Evolutionary conservation across 2,329 filamentous ascomycete species (phyloP), one percentile per base, ranked within the genome.

Genomic region (Trichoderma citrinoviride): DNA sequence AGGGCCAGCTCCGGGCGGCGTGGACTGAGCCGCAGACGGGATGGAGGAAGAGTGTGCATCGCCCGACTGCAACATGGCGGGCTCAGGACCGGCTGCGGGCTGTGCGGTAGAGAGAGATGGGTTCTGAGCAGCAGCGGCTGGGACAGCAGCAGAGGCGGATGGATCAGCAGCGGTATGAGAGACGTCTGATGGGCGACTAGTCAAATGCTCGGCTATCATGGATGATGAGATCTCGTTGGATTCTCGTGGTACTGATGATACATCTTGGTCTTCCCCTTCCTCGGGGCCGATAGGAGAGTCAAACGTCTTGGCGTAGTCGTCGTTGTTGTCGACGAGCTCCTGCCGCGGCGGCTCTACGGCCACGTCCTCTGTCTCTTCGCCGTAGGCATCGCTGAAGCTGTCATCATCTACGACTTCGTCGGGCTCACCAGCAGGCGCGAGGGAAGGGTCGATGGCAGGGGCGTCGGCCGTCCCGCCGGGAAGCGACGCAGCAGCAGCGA

Each of bases 251-350:
- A 54, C 57, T 65, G 58, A 62, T 75, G 79, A 77, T 81, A 82
- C 77, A 81, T 79, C 73, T 71, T 73, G 73, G 67, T 75, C 74
- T 66, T 73, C 77, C 67, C 70, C 74, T 67, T 76, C 73, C 64
- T 77, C 74, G 53, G 73, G 70, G 52, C 71, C 76, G 71, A 77
- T 76, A 64, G 80, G 79, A 65, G 82, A 83, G 73, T 83, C 79
- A 78, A 82, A 81, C 43, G 77, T 80, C 72, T 79, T 82, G 70
- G 80, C 79, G 75, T 83, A 82, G 69, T 83, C 81, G 77, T 83
- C 81, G 72, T 76, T 78, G 73, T 73, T 74, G 69, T 75, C 72
- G 61, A 70, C 68, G 21, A 73, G 53, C 40, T 77, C 73, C 57
- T 73, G 72, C 64, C 71, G 50, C 29, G 54, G 74, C 50, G 68